Conservation (phyloP, 139 green algal genomes). For the Tetraselmis striata region DNA sequence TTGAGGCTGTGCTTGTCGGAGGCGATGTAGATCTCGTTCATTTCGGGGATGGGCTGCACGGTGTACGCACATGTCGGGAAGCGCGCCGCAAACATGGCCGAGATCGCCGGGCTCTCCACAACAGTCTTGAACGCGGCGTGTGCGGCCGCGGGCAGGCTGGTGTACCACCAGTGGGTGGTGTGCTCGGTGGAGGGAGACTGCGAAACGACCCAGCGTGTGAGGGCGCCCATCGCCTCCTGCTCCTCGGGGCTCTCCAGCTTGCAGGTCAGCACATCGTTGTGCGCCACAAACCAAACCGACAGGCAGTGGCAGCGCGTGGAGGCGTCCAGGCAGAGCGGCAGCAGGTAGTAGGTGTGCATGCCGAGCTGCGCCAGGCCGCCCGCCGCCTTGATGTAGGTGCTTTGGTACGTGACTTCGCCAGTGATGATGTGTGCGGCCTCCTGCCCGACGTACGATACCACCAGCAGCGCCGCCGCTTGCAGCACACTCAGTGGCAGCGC, state of each 20-base stretch:
- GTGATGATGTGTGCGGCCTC: constrained; percentile 20
- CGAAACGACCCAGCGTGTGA: neutral
- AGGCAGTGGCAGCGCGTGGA: neutral
- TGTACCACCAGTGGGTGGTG: constrained; percentile 28
- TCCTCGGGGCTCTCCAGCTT: constrained; percentile 15
- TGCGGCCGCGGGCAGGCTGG: neutral
- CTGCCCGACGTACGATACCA: constrained; percentile 12
- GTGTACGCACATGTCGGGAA: constrained; percentile 11
- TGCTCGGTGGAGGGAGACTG: neutral
- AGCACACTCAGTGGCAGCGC: neutral
- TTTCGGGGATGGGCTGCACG: constrained; percentile 8
- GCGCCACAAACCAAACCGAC: constrained; percentile 18
- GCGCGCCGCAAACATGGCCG: constrained; percentile 16
- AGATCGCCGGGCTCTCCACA: neutral
- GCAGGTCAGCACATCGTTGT: constrained; percentile 15
- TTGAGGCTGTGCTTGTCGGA: constrained; percentile 15
- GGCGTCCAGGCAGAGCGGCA: constrained; percentile 11
- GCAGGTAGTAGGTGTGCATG: constrained; percentile 18
- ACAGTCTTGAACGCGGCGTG: constrained; percentile 10
- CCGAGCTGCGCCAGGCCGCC: neutral
- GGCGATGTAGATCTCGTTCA: constrained; percentile 31
- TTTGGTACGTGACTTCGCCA: constrained; percentile 20
- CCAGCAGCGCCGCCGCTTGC: neutral
- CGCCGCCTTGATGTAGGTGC: constrained; percentile 9
- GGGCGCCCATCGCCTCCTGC: neutral